A percentile compares a stretch with the other conserved stretches of the same genome.
Conservation (phyloP, 202 grass and related monocot genomes). For the Hordeum pubiflorum region DNA sequence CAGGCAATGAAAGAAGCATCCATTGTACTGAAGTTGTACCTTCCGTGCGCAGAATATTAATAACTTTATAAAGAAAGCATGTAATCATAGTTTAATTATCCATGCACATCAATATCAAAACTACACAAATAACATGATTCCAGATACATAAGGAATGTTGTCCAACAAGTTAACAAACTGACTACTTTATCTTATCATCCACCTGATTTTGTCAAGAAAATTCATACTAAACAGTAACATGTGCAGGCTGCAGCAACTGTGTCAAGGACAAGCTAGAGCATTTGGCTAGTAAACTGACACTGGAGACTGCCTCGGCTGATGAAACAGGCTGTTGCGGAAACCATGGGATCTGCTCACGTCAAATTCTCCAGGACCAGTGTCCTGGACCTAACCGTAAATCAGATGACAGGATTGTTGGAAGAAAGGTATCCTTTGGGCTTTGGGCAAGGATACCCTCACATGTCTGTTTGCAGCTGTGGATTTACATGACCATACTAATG, state of each 20-base stretch:
- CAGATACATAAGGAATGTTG: slow-evolving; percentile 2
- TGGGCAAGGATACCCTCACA: not conserved
- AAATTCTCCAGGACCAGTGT: slow-evolving; percentile 68
- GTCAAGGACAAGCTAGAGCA: slow-evolving; percentile 39
- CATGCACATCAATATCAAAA: not conserved
- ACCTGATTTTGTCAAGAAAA: slow-evolving; percentile 10
- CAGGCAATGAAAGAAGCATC: not conserved
- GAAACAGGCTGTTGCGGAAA: slow-evolving; percentile 72
- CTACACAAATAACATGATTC: not conserved
- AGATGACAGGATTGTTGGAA: slow-evolving; percentile 49
- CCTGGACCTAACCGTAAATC: slow-evolving; percentile 37
- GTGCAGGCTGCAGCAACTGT: slow-evolving; percentile 44
- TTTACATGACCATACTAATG: not conserved
- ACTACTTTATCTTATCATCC: slow-evolving; percentile 15
- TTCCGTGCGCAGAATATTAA: not conserved
- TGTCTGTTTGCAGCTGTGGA: not conserved
- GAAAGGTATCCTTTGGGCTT: slow-evolving; percentile 45
- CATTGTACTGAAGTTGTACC: not conserved
- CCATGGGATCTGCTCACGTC: slow-evolving; percentile 91
- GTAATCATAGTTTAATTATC: not conserved
- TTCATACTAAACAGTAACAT: slow-evolving; percentile 28
- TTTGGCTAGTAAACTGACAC: slow-evolving; percentile 36
- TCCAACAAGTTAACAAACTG: not conserved
- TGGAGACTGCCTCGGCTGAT: slow-evolving; percentile 39
- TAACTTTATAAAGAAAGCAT: not conserved